A percentile compares a stretch with the other conserved stretches of the same genome.
phyloP scores from a whole-genome alignment of 805 yeast species.

The Torulaspora quercuum region DNA sequence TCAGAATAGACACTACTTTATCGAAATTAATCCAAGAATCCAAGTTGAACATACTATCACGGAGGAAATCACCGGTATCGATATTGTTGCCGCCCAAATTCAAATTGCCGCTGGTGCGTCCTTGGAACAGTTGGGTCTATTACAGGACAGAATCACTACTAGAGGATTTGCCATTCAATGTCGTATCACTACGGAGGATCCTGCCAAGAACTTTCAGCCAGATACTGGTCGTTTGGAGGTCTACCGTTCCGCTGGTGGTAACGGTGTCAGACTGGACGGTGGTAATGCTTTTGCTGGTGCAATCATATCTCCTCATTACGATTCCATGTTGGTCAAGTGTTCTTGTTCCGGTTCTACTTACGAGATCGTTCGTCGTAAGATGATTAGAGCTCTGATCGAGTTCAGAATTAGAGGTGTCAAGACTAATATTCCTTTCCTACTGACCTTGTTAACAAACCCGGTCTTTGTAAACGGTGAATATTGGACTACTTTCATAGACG shows the following conservation, averaged over 20 bases:
- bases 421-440: slow-evolving; percentile 94
- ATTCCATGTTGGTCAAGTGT: slow-evolving; percentile 97
- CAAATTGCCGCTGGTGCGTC: slow-evolving; percentile 99
- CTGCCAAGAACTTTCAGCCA: slow-evolving; percentile 93
- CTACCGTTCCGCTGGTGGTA: slow-evolving; percentile 98
- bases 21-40: slow-evolving; percentile 96
- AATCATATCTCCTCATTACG: slow-evolving; percentile 94
- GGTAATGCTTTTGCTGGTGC: slow-evolving; percentile 98
- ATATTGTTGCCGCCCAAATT: slow-evolving; percentile 95
- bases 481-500: slow-evolving; percentile 99
- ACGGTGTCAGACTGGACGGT: slow-evolving; percentile 98
- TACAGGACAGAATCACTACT: slow-evolving; percentile 92
- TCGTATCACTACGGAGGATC: slow-evolving; percentile 98
- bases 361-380: slow-evolving; percentile 95
- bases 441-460: slow-evolving; percentile 86
- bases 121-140: slow-evolving; percentile 80
- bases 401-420: slow-evolving; percentile 99
- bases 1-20: slow-evolving; percentile 93
- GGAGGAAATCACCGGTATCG: slow-evolving; percentile 98
- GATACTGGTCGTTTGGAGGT: slow-evolving; percentile 98
- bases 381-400: slow-evolving; percentile 94
- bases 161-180: slow-evolving; percentile 99
- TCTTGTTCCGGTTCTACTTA: slow-evolving; percentile 95
- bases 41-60: slow-evolving; percentile 99
- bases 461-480: slow-evolving; percentile 82